phyloP scores from a whole-genome alignment of 768 basidiomycete species.

The Tricholoma saponaceum region DNA sequence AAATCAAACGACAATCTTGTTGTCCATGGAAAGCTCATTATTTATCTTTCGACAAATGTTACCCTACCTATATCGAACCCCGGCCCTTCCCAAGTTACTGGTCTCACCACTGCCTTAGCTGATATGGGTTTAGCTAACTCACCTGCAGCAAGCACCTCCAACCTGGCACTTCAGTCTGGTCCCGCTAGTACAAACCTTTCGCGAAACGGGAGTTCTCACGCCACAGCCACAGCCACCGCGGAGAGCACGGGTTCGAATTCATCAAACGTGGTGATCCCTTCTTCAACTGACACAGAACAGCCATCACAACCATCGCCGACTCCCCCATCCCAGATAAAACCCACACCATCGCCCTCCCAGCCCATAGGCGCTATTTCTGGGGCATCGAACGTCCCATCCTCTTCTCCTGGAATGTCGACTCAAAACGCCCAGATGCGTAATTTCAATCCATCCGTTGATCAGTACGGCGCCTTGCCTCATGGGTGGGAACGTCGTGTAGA shows the following conservation, averaged over 20 bases:
- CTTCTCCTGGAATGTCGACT: slow-evolving; percentile 36
- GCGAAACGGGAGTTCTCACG: slow-evolving; percentile 65
- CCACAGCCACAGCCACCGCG: slow-evolving; percentile 42
- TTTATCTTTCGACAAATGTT: slow-evolving; percentile 93
- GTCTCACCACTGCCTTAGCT: slow-evolving; percentile 53
- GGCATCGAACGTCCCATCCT: slow-evolving; percentile 15
- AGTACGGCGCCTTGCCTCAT: slow-evolving; percentile 82
- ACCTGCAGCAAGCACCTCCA: slow-evolving; percentile 54
- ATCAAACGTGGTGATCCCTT: slow-evolving; percentile 20
- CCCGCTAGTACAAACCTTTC: slow-evolving; percentile 48
- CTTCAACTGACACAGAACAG: slow-evolving; percentile 21
- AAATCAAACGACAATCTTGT: slow-evolving; percentile 99
- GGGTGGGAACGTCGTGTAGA: slow-evolving; percentile 99
- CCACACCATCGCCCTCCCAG: slow-evolving; percentile 16
- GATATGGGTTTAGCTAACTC: slow-evolving; percentile 61
- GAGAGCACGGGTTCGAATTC: slow-evolving; percentile 41
- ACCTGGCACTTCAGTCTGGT: slow-evolving; percentile 38
- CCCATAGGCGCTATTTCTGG: slow-evolving; percentile 20
- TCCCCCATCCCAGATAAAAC: slow-evolving; percentile 25
- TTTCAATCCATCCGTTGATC: slow-evolving; percentile 94
- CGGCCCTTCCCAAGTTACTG: slow-evolving; percentile 68
- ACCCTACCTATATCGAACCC: slow-evolving; percentile 81
- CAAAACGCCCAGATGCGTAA: slow-evolving; percentile 63
- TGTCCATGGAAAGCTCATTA: slow-evolving; percentile 96
- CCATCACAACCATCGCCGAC: slow-evolving; percentile 16